Evolutionary conservation across 768 basidiomycete species (phyloP).

Genomic region (Amanita jacksonii): DNA sequence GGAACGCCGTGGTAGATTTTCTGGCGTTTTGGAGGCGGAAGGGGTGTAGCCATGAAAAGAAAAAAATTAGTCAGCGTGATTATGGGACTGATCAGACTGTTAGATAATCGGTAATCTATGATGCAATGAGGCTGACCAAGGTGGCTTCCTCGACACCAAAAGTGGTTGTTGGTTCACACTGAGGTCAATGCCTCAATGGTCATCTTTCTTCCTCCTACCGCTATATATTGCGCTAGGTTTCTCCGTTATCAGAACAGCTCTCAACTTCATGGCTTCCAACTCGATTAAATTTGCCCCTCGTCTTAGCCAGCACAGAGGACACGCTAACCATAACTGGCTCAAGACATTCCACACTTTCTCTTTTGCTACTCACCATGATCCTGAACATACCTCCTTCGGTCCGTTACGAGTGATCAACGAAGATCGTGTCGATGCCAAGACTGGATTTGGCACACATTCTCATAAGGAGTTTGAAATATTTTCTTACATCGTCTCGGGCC

Average conservation of each 20-base stretch:
- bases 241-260: too few species aligned
- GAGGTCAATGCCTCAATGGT: too few species aligned
- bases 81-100: too few species aligned
- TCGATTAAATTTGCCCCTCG: slow-evolving; percentile 38
- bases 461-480: slow-evolving; percentile 90
- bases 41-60: slow-evolving; percentile 85
- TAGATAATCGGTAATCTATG: too few species aligned
- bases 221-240: too few species aligned
- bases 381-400: slow-evolving; percentile 52
- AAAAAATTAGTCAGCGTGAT: too few species aligned
- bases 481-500: slow-evolving; percentile 72
- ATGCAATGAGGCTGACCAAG: too few species aligned
- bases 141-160: slow-evolving; percentile 26
- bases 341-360: slow-evolving; percentile 85
- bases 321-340: slow-evolving; percentile 78
- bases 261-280: too few species aligned
- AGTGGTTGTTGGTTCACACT: too few species aligned
- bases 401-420: slow-evolving; percentile 87
- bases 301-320: slow-evolving; percentile 53
- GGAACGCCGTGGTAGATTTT: slow-evolving; percentile 73
- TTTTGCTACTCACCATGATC: slow-evolving; percentile 55
- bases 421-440: slow-evolving; percentile 66
- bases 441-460: slow-evolving; percentile 80
- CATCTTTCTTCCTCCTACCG: too few species aligned
- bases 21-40: slow-evolving; percentile 84